A percentile compares a stretch with the other conserved stretches of the same genome.
Evolutionary conservation across 768 basidiomycete species (phyloP).

Genomic region (Russula lepida): DNA sequence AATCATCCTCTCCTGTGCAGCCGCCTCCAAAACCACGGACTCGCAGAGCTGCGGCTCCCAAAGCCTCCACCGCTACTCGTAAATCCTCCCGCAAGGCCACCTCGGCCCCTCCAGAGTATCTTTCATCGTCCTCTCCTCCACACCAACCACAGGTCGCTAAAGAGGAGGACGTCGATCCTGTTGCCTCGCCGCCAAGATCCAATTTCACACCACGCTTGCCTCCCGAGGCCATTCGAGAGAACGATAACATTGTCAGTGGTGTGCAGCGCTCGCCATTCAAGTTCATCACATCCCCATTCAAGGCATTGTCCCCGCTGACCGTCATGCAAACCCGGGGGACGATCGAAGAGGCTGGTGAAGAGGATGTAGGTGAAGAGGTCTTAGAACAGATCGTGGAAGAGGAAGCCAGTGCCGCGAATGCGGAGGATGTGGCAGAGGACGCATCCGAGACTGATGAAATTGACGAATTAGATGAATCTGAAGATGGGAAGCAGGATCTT

Average conservation of each 20-base stretch:
- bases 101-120: slow-evolving; percentile 56
- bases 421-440: not conserved
- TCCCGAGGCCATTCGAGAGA: slow-evolving; percentile 29
- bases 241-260: slow-evolving; percentile 10
- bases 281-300: slow-evolving; percentile 5
- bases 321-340: slow-evolving; percentile 10
- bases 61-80: slow-evolving; percentile 31
- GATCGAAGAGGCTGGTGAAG: slow-evolving; percentile 22
- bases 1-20: slow-evolving; percentile 71
- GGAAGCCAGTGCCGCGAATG: slow-evolving; percentile 1
- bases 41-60: slow-evolving; percentile 37
- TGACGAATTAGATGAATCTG: slow-evolving; percentile 21
- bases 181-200: slow-evolving; percentile 41
- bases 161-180: slow-evolving; percentile 11
- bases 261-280: slow-evolving; percentile 17
- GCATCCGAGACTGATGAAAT: slow-evolving; percentile 4
- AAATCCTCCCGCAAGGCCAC: slow-evolving; percentile 56
- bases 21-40: slow-evolving; percentile 41
- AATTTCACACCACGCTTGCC: slow-evolving; percentile 50
- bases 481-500: slow-evolving; percentile 15
- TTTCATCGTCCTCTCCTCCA: slow-evolving; percentile 24
- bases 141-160: not conserved
- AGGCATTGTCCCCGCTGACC: slow-evolving; percentile 6
- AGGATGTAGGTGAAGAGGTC: slow-evolving; percentile 15
- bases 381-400: slow-evolving; percentile 13